Base-by-base conservation (phyloP, 108 stramenopile genomes). In the Craspedostauros australis region DNA sequence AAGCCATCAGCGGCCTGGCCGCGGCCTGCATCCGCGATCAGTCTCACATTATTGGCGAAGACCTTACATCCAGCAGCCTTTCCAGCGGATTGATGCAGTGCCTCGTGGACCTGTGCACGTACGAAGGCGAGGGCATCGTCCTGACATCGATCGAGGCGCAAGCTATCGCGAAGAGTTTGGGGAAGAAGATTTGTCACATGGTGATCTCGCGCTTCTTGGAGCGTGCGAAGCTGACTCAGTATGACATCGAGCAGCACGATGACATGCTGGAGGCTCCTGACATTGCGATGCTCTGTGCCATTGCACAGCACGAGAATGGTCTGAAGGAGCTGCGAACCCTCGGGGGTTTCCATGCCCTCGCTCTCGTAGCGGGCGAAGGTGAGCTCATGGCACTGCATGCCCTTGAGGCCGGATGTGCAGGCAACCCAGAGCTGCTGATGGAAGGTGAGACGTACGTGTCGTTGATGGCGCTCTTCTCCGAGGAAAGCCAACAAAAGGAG, bases 311-410 rank as follows among this genome's bases (percentile, higher is more conserved):
- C 53, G 74, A 79, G 11, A 63, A 67, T 33, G 70, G 85, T 5
- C 58, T 91, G 5, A 37, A 66, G 20, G 50, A 65, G n/a, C 58
- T 91, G 15, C 63, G 72, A 45, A 67, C 66, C 23, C 46, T 78
- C 29, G 82, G 80, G 8, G 89, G 89, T 11, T 58, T 87, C 14
- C 75, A 86, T 54, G 89, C 89, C 24, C 51, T 91, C 12, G 67
- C 77, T 41, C 77, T 82, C 29, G 58, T 91, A 41, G 89, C 89
- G 8, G 78, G 73, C 19, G 89, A 91, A 45, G 89, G 89, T 9
- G 73, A 84, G 27, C 23, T 80, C 1, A 22, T 60, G 0, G 85
- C 85, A 6, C 57, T 91, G 39, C 31, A 39, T 22, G 89, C 81
- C 5, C 42, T 91, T 41, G 3, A 24, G 7, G 14, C 65, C 57